These are phyloP conservation scores for Candida sojae DNA, from an alignment of 1,139 yeast genomes.

Conservation along the genomic window DNA sequence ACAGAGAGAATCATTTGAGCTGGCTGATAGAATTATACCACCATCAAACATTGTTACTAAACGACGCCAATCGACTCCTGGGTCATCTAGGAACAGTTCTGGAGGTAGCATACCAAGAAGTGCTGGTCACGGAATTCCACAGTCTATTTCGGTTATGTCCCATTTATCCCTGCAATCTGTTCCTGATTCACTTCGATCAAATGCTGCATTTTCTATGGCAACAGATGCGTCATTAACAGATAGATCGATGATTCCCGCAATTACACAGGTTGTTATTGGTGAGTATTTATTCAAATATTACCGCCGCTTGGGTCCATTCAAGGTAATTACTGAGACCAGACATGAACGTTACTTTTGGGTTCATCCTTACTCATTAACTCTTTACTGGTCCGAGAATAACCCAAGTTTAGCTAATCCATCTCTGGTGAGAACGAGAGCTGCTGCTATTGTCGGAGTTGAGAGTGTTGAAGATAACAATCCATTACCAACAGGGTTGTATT, in stretches of 20 bases:
- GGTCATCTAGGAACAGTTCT: conserved; percentile 5
- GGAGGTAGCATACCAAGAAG: background rate
- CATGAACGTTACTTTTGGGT: conserved; percentile 97
- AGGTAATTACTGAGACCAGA: conserved; percentile 74
- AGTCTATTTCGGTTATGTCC: conserved; percentile 31
- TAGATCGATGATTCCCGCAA: conserved; percentile 77
- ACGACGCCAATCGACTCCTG: conserved; percentile 7
- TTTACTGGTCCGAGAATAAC: conserved; percentile 85
- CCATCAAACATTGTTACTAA: conserved; percentile 14
- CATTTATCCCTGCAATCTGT: conserved; percentile 34
- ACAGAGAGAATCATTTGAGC: conserved; percentile 10
- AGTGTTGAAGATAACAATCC: conserved; percentile 86
- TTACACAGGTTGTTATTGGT: conserved; percentile 81
- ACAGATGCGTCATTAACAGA: conserved; percentile 74
- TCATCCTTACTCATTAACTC: conserved; percentile 88
- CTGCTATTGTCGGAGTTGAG: conserved; percentile 78
- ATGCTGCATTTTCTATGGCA: conserved; percentile 54
- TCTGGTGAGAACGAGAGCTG: conserved; percentile 68
- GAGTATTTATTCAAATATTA: conserved; percentile 87
- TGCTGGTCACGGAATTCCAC: conserved; percentile 14
- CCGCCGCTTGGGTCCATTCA: conserved; percentile 72
- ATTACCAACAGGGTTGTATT: conserved; percentile 84
- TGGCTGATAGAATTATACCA: conserved; percentile 19
- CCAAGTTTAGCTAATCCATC: conserved; percentile 77
- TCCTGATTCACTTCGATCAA: conserved; percentile 33